phyloP scores from a whole-genome alignment of 495 filamentous ascomycete species.

The Clohesyomyces aquaticus region DNA sequence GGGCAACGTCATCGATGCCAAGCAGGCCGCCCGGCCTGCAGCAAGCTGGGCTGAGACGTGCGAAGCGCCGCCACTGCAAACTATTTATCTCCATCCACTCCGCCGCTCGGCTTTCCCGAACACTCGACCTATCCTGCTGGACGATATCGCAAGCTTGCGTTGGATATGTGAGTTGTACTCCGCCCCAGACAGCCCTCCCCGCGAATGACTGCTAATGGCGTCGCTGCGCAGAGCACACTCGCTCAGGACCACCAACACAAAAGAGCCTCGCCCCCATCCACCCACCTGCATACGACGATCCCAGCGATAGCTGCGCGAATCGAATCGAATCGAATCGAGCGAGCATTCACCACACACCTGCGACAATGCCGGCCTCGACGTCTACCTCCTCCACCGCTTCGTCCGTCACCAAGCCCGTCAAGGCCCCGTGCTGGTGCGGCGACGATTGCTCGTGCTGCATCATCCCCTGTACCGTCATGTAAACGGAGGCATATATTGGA shows the following conservation, averaged over 20 bases:
- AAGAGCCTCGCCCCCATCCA: too few relatives aligned
- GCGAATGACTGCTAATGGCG: too few relatives aligned
- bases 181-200: too few relatives aligned
- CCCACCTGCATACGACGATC: too few relatives aligned
- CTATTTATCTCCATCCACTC: background rate
- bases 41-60: slow-evolving; percentile 3
- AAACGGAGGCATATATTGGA: too few relatives aligned
- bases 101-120: background rate
- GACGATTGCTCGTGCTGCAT: slow-evolving; percentile 32
- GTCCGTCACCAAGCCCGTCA: slow-evolving; percentile 30
- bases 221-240: too few relatives aligned
- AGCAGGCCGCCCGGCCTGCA: too few relatives aligned
- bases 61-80: background rate
- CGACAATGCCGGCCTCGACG: slow-evolving; percentile 33
- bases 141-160: too few relatives aligned
- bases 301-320: too few relatives aligned
- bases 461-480: slow-evolving; percentile 39
- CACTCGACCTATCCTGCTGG: too few relatives aligned
- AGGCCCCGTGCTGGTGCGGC: slow-evolving; percentile 23
- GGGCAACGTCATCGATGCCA: slow-evolving; percentile 25
- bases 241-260: too few relatives aligned
- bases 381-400: slow-evolving; percentile 28
- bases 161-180: too few relatives aligned
- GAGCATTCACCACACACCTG: background rate
- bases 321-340: slow-evolving; percentile 1